phyloP scores from a whole-genome alignment of 306 rosid genomes.

The Pyrus betulifolia region DNA sequence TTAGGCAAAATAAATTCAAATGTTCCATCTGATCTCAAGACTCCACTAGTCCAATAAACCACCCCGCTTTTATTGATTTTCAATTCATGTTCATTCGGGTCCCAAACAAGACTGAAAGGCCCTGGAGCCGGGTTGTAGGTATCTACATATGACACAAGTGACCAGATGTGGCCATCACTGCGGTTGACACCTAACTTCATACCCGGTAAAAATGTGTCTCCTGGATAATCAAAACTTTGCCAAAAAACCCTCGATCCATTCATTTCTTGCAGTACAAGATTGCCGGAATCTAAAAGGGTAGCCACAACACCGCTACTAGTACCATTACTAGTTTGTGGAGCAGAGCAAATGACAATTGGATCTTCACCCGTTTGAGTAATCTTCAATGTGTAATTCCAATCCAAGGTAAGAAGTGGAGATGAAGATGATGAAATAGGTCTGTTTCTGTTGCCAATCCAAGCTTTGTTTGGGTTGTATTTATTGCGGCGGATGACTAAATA shows the following conservation, averaged over 20 bases:
- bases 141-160: neutral
- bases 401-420: neutral
- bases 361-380: neutral
- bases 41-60: constrained; percentile 1
- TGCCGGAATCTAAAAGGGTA: neutral
- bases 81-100: neutral
- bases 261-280: neutral
- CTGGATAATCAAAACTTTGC: constrained; percentile 3
- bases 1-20: neutral
- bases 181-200: neutral
- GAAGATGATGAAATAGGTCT: neutral
- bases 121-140: neutral
- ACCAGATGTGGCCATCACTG: neutral
- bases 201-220: neutral
- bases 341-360: neutral
- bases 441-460: neutral
- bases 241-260: neutral
- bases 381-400: neutral
- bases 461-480: neutral
- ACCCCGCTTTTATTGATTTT: neutral
- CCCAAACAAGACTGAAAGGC: neutral
- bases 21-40: neutral
- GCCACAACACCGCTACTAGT: neutral
- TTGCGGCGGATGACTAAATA: too few species aligned
- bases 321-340: neutral